Conservation (phyloP, 2,329 filamentous ascomycete genomes). For the Zymoseptoria passerinii region DNA sequence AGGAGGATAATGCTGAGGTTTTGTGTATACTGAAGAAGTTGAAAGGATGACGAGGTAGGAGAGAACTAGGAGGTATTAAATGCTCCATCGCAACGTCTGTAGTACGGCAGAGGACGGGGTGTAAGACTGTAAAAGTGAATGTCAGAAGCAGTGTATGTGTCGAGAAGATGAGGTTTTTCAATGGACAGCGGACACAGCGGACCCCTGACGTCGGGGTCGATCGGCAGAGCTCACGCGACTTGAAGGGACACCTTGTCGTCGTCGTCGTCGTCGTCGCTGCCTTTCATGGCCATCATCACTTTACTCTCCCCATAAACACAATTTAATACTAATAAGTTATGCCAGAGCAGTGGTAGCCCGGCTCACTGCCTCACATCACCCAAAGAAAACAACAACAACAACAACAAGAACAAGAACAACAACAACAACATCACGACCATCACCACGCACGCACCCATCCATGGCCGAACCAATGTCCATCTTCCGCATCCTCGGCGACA, state of each 20-base stretch:
- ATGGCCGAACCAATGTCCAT: slow-evolving; percentile 12
- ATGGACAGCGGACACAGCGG: too few species aligned
- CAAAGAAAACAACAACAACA: neutral
- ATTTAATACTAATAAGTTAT: too few species aligned
- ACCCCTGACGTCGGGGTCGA: neutral
- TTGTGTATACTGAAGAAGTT: neutral
- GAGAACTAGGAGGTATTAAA: too few species aligned
- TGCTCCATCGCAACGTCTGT: neutral
- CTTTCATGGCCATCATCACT: too few species aligned
- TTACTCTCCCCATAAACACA: too few species aligned
- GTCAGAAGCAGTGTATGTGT: neutral
- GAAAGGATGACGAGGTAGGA: neutral
- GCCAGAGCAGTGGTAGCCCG: too few species aligned
- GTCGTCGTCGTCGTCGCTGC: neutral
- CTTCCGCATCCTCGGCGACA: slow-evolving; percentile 73
- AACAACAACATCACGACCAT: neutral
- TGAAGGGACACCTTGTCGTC: neutral
- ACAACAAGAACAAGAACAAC: neutral
- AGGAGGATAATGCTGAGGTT: neutral
- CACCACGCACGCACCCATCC: neutral
- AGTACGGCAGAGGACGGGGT: neutral
- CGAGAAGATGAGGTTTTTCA: neutral
- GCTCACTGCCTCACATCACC: neutral
- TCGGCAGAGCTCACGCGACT: neutral
- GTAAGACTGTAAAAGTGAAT: neutral